These are phyloP conservation scores for Salix arbutifolia DNA, from an alignment of 345 rosid species.

Conservation along the genomic window DNA sequence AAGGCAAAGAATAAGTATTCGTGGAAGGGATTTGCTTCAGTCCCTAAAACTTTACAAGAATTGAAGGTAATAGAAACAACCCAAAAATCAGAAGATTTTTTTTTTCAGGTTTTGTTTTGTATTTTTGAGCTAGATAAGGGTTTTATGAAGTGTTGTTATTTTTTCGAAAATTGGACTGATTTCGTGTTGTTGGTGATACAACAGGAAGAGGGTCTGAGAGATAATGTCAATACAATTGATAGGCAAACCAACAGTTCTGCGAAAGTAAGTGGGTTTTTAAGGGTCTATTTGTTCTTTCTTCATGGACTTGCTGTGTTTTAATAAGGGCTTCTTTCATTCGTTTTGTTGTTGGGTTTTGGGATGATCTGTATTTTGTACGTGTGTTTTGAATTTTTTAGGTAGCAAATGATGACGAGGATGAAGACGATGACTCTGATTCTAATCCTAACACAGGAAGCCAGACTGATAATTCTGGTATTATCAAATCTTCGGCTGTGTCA, in stretches of 20 bases:
- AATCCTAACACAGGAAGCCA: slow-evolving; percentile 63
- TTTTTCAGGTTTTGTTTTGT: not conserved
- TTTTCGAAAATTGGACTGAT: not conserved
- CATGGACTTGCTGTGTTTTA: not conserved
- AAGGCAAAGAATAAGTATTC: slow-evolving; percentile 62
- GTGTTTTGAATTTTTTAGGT: slow-evolving; percentile 23
- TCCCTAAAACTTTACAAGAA: slow-evolving; percentile 57
- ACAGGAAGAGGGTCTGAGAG: slow-evolving; percentile 62
- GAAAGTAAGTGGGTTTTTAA: slow-evolving; percentile 42
- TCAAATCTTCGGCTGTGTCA: slow-evolving; percentile 42
- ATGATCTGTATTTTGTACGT: not conserved
- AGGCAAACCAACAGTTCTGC: slow-evolving; percentile 26
- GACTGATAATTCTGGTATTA: slow-evolving; percentile 42
- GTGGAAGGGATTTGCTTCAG: slow-evolving; percentile 76
- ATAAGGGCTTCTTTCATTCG: not conserved
- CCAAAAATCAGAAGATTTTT: not conserved
- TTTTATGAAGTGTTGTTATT: not conserved
- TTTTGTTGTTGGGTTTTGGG: not conserved
- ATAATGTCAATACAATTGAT: slow-evolving; percentile 38
- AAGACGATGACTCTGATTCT: slow-evolving; percentile 50
- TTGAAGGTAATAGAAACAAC: slow-evolving; percentile 38
- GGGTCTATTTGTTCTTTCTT: not conserved
- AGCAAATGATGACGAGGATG: slow-evolving; percentile 44
- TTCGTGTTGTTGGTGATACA: slow-evolving; percentile 9
- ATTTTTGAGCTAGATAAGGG: not conserved